These are phyloP conservation scores for Musa itinerans DNA, from an alignment of 176 grass and related monocot genomes.

Conservation along the genomic window DNA sequence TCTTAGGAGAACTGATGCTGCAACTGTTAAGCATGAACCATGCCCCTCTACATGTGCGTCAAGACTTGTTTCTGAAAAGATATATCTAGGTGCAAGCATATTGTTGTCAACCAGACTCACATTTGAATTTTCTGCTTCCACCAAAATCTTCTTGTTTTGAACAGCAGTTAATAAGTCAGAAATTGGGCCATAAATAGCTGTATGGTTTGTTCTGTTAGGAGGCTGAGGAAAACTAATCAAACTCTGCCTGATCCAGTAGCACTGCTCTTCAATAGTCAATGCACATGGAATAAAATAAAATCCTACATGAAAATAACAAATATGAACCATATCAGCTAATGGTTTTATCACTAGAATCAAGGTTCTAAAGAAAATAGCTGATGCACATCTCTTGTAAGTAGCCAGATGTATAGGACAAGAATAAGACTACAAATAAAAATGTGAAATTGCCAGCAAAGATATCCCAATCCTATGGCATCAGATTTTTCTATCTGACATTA, in stretches of 20 bases:
- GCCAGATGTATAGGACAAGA: not conserved
- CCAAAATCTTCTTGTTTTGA: conserved; percentile 43
- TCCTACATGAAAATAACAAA: conserved; percentile 31
- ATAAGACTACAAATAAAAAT: not conserved
- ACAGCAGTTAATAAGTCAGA: conserved; percentile 50
- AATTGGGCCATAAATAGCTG: conserved; percentile 62
- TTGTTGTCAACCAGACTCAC: conserved; percentile 18
- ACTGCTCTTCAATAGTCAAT: conserved; percentile 56
- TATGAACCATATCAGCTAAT: not conserved
- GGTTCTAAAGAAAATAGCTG: not conserved
- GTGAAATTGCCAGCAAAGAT: not conserved
- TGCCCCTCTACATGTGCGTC: not conserved
- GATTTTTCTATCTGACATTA: too few relatives aligned
- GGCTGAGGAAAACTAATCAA: conserved; percentile 74
- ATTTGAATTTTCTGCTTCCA: conserved; percentile 32
- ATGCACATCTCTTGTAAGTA: not conserved
- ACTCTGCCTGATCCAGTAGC: conserved; percentile 76
- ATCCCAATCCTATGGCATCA: not conserved
- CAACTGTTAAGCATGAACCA: conserved; percentile 22
- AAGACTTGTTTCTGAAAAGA: conserved; percentile 27
- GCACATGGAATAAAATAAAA: conserved; percentile 81
- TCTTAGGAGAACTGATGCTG: conserved; percentile 48
- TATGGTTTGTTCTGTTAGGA: conserved; percentile 80
- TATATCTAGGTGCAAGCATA: conserved; percentile 14
- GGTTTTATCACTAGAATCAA: not conserved